Percentiles rank a stretch among this genome's conserved stretches.
Evolutionary conservation across 2,329 filamentous ascomycete species (phyloP).

Genomic region (Aspergillus vadensis): DNA sequence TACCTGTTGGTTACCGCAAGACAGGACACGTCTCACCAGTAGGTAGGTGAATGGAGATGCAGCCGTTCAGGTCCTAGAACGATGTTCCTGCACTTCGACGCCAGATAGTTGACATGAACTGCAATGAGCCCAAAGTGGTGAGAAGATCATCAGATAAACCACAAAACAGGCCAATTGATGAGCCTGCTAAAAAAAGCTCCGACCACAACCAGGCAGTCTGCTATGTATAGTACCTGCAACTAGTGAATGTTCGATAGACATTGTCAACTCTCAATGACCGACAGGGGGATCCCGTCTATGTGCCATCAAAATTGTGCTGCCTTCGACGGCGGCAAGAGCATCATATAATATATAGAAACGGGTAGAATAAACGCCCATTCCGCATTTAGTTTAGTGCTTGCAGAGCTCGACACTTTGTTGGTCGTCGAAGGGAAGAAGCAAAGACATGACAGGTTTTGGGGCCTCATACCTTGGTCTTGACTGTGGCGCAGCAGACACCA

Average conservation of each 20-base stretch:
- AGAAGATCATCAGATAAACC: background rate
- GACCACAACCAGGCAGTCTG: background rate
- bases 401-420: background rate
- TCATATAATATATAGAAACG: background rate
- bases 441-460: background rate
- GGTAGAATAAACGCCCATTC: background rate
- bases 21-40: background rate
- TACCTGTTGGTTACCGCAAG: background rate
- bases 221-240: background rate
- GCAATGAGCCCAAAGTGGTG: background rate
- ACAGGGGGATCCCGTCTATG: background rate
- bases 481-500: background rate
- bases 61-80: too few relatives aligned
- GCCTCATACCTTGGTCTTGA: background rate
- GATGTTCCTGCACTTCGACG: too few relatives aligned
- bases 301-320: background rate
- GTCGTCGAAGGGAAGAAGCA: background rate
- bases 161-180: background rate
- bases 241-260: background rate
- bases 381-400: background rate
- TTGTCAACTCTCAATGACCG: background rate
- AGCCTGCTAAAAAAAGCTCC: background rate
- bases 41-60: background rate
- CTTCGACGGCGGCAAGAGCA: background rate
- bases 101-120: too few relatives aligned